Base-by-base conservation (phyloP, 768 basidiomycete species). In the Glaciozyma martinii region DNA sequence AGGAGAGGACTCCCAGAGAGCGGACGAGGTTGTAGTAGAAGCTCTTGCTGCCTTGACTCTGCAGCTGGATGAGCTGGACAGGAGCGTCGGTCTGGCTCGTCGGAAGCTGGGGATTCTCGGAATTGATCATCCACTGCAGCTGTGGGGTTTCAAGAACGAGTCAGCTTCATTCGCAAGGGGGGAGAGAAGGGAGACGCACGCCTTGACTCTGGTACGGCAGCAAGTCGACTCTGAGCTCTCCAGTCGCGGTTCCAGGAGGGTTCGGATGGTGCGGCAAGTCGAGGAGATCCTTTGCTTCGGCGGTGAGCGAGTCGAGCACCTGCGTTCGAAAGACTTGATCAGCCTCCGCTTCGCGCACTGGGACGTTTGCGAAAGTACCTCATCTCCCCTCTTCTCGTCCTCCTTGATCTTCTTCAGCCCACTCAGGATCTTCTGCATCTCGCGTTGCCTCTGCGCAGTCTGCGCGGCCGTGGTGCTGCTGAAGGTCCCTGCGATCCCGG, bases 201-300 rank as follows among this genome's bases (percentile, higher is more conserved):
- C 50, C 50, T 29, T 52, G 50, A 15, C 30, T 25, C 50, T 52
- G 50, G 27, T 52, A 30, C 13, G 50, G 50, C 0, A 52, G 27
- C 27, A 52, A 25, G 50, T 52, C 50, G 50, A 52, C 50, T 15
- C 29, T 52, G 50, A 52, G 50, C 27, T 52, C 50, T n/a, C 50
- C 50, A 16, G 23, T 27, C 15, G 50, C 50, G 50, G 29, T n/a
- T 29, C 50, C 27, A 23, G 50, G 50, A 27, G 27, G 50, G 5
- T 29, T 52, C 27, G 25, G 25, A 25, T 25, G 50, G 27, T 12
- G 3, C 3, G 50, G 50, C 13, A 52, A 30, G 27, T 52, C 50
- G 50, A 52, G 50, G 2, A 52, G 15, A 19, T 52, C 50, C 50
- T 52, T 52, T 5, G 30, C 50, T 13, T 52, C 50, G 50, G 37